Conservation (phyloP, 2,329 filamentous ascomycete genomes). For the Sphaerulina vaccinii region DNA sequence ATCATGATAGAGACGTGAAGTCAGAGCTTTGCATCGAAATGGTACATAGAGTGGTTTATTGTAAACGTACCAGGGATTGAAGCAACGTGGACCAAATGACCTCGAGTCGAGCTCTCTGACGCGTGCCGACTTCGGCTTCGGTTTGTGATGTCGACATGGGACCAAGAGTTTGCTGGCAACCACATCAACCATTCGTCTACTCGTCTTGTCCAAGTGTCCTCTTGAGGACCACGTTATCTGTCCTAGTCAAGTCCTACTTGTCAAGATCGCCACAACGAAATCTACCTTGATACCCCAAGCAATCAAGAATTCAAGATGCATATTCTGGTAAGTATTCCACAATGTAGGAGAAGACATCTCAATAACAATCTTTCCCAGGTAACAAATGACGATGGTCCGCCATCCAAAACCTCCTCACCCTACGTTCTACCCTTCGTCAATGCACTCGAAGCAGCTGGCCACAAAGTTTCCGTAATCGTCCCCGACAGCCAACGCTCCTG, state of each 20-base stretch:
- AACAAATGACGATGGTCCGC: conserved; percentile 54
- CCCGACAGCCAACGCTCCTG: conserved; percentile 91
- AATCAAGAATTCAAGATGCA: neutral
- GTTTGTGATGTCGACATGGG: neutral
- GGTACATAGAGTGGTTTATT: too few relatives aligned
- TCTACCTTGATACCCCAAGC: too few relatives aligned
- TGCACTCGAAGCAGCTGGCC: conserved; percentile 61
- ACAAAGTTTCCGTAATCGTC: conserved; percentile 86
- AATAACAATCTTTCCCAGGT: conserved; percentile 37
- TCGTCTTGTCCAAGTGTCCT: too few relatives aligned
- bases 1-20: neutral
- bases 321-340: conserved; percentile 3
- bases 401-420: conserved; percentile 50
- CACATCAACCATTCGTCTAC: too few relatives aligned
- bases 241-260: too few relatives aligned
- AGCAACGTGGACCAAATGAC: too few relatives aligned
- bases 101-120: neutral
- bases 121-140: neutral
- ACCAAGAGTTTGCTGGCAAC: neutral
- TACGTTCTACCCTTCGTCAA: conserved; percentile 51
- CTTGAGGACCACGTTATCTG: too few relatives aligned
- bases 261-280: too few relatives aligned
- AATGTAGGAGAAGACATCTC: neutral
- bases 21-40: too few relatives aligned
- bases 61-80: too few relatives aligned